Conservation (phyloP, 257 asterid genomes). For the Plantago major region DNA sequence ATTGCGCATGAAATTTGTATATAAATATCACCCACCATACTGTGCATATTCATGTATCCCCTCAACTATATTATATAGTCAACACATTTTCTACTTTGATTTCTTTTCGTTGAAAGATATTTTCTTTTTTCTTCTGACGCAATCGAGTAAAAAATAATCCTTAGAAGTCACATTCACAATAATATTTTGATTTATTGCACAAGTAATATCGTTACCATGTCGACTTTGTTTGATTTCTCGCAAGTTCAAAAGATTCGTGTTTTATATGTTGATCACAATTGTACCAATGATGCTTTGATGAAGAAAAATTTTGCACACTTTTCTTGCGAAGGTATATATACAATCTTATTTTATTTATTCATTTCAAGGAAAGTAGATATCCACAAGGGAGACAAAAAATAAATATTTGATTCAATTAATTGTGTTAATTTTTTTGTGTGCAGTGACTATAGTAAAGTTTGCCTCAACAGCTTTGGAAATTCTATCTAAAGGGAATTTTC, state of each 20-base stretch:
- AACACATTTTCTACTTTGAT: neutral
- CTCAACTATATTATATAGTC: neutral
- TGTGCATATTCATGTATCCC: neutral
- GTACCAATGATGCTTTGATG: neutral
- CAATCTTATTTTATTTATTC: no score
- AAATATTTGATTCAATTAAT: no score
- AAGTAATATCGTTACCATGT: neutral
- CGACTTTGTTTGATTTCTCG: neutral
- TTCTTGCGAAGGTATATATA: slow-evolving; percentile 19
- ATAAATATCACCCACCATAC: neutral
- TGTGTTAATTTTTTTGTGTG: neutral
- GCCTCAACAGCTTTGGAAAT: slow-evolving; percentile 30
- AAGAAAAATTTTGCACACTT: slow-evolving; percentile 6
- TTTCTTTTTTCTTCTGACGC: no score
- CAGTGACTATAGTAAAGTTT: slow-evolving; percentile 28
- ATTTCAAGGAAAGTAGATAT: neutral
- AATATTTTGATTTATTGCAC: neutral
- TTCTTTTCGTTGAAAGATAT: neutral
- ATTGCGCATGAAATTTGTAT: neutral
- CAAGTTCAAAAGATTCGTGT: slow-evolving; percentile 7
- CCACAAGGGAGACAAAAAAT: no score
- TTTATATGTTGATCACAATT: slow-evolving; percentile 25
- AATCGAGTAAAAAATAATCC: neutral
- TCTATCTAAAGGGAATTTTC: slow-evolving; percentile 21
- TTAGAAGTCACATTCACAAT: neutral